Conservation (phyloP, 2,329 filamentous ascomycete genomes). For the Fusarium nisikadoi region DNA sequence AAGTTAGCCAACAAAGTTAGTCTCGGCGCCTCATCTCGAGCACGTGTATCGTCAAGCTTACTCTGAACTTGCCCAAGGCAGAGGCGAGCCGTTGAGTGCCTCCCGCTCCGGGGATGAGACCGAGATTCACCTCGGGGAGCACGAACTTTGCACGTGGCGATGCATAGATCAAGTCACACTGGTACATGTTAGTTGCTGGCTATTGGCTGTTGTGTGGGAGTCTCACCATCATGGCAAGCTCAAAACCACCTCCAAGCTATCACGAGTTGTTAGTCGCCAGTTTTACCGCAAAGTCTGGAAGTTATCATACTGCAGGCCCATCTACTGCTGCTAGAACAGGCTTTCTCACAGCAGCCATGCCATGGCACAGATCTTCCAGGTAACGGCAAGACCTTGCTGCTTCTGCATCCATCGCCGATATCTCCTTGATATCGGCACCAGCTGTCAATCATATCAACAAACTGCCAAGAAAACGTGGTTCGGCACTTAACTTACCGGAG, state of each 20-base stretch:
- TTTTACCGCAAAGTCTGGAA: background rate
- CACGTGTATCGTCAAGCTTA: constrained; percentile 32
- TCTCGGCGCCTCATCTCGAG: constrained; percentile 4
- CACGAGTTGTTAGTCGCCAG: background rate
- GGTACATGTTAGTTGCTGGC: background rate
- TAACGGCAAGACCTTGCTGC: constrained; percentile 41
- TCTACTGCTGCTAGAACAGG: constrained; percentile 59
- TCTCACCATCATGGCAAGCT: constrained; percentile 56
- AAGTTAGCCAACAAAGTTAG: background rate
- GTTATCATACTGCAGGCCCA: background rate
- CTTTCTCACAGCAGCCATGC: constrained; percentile 48
- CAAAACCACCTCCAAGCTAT: constrained; percentile 58
- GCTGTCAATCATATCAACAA: constrained; percentile 27
- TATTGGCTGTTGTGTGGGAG: background rate
- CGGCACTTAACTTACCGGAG: constrained; percentile 19
- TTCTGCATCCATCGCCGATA: constrained; percentile 42
- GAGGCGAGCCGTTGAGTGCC: constrained; percentile 51
- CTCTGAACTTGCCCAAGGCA: constrained; percentile 50
- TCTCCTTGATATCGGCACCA: constrained; percentile 47
- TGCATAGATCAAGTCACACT: constrained; percentile 52
- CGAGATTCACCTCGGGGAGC: constrained; percentile 51
- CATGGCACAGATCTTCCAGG: constrained; percentile 52
- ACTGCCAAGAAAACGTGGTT: background rate
- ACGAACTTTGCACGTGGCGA: constrained; percentile 49
- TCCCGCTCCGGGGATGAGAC: constrained; percentile 53